Base-by-base conservation (phyloP, 257 asterid species). In the Forsythia viridissima region DNA sequence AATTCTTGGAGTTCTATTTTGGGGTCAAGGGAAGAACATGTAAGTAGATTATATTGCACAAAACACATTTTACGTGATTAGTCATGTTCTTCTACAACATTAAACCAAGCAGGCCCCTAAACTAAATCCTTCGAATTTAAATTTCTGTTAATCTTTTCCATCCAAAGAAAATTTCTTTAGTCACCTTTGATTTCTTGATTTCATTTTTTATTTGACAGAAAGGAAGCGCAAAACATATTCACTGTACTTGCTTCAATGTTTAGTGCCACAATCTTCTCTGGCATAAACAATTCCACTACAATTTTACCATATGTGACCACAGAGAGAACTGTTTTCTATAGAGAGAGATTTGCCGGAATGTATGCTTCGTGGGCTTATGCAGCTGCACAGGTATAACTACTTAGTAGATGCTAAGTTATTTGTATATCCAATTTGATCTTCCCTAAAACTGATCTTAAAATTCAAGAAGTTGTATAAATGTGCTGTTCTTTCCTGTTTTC, bases 291-390 rank as follows among this genome's bases (percentile, higher is more conserved):
- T 24, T 74, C 77, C 21, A 76, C 81, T 41, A 12, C 82, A 8
- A 76, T 83, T 24, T 34, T 75, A 24, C 80, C 84, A 37, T 37
- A 63, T 51, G 73, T 80, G 39, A 15, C 57, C 8, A 72, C 57
- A 16, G 87, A 80, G 63, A 38, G 87, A 15, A 70, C 76, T 18
- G 80, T 83, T 2, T 68, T 82, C 51, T 82, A 82, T 76, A 18
- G 85, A 38, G 85, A 82, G 46, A 74, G 76, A 43, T 75, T 46
- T 76, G 82, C 82, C 3, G 82, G 87, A 71, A 85, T 85, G 88
- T 82, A 85, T 70, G 77, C 84, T 10, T 39, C 86, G 5, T 61
- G 70, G 79, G 78, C 88, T 36, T 82, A 76, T 67, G 73, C 84
- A 48, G 63, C 79, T 40, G 84, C 88, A 3, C 84, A 77, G 82